phyloP scores from a whole-genome alignment of 2,329 filamentous ascomycete species.

The Colletotrichum lupini region DNA sequence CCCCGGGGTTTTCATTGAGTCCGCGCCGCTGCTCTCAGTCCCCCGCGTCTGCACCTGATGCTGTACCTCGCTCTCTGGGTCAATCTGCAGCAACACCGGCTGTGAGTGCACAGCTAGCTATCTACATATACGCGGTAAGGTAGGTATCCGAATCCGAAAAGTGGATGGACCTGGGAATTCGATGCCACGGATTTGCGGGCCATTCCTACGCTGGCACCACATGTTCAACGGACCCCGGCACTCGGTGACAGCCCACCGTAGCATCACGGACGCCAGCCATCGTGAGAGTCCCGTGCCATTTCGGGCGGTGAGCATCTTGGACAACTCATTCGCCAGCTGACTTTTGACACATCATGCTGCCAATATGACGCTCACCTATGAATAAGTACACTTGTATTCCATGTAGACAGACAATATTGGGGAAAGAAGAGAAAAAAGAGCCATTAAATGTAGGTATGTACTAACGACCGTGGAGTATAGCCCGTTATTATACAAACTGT shows the following conservation, averaged over 20 bases:
- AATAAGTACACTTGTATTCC: background rate
- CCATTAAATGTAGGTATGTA: conserved; percentile 36
- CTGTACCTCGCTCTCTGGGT: background rate
- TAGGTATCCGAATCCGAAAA: background rate
- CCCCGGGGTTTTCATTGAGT: conserved; percentile 2
- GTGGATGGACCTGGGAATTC: too few species aligned
- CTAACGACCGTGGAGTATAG: conserved; percentile 38
- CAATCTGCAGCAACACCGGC: background rate
- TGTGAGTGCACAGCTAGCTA: background rate
- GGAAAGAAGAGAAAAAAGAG: conserved; percentile 13
- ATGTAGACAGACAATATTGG: background rate
- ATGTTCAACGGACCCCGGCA: background rate
- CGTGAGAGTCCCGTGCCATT: conserved; percentile 5
- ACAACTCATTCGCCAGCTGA: background rate
- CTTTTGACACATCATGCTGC: background rate
- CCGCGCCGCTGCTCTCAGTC: background rate
- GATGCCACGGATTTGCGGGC: background rate
- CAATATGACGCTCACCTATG: background rate
- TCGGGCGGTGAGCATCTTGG: background rate
- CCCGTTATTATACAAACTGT: conserved; percentile 38
- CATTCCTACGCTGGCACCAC: conserved; percentile 4
- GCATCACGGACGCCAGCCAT: conserved; percentile 8
- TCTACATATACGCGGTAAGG: background rate
- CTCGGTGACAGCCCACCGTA: conserved; percentile 14
- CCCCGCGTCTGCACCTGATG: background rate